A percentile compares a stretch with the other conserved stretches of the same genome.
Conservation (phyloP, 2,329 filamentous ascomycete genomes). For the Colletotrichum tofieldiae region DNA sequence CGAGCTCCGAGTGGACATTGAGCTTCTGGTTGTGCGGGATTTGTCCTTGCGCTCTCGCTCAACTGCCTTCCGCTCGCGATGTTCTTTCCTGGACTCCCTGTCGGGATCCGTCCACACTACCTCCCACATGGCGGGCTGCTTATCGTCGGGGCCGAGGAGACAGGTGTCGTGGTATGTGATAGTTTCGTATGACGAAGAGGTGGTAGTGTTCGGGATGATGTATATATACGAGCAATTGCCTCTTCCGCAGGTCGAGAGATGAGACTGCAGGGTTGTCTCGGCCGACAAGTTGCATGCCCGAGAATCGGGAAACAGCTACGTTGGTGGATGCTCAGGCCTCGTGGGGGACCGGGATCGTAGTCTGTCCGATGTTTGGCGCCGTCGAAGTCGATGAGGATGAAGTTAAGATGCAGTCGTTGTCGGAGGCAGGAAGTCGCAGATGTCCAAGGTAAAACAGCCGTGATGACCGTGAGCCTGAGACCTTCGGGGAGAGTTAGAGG, state of each 20-base stretch:
- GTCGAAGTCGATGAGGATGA: conserved; percentile 27
- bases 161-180: neutral
- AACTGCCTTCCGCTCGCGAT: conserved; percentile 64
- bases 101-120: conserved; percentile 72
- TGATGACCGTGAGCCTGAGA: conserved; percentile 11
- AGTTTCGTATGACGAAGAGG: neutral
- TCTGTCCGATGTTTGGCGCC: conserved; percentile 11
- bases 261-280: conserved; percentile 1
- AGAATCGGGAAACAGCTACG: neutral
- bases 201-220: conserved; percentile 9
- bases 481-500: conserved; percentile 4
- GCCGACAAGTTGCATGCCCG: conserved; percentile 29
- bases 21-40: conserved; percentile 51
- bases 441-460: conserved; percentile 27
- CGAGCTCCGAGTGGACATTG: conserved; percentile 62
- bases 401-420: conserved; percentile 32
- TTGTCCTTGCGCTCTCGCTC: conserved; percentile 54
- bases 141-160: neutral
- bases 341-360: neutral
- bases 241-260: neutral
- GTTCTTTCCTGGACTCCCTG: conserved; percentile 68
- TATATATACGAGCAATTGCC: conserved; percentile 8
- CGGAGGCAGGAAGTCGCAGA: conserved; percentile 23
- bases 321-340: neutral
- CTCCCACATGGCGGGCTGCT: conserved; percentile 67